Conservation (phyloP, 345 rosid species). For the Eucalyptus erythrocorys region DNA sequence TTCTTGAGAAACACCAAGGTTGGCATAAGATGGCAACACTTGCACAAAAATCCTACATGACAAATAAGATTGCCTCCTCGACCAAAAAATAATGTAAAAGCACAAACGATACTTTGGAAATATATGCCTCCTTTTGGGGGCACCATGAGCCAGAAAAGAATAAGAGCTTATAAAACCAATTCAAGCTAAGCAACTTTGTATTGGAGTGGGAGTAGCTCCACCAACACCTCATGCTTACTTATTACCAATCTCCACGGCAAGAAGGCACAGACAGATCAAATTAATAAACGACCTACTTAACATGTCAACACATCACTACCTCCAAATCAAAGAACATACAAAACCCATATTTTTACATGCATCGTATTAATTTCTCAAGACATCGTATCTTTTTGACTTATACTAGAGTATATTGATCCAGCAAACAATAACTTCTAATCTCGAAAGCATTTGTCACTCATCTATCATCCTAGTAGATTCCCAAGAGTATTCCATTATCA, state of each 20-base stretch:
- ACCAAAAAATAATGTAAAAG: background rate
- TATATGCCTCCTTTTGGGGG: background rate
- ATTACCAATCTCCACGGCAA: background rate
- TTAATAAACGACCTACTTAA: background rate
- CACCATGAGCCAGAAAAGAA: background rate
- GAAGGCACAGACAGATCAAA: background rate
- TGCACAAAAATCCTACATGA: background rate
- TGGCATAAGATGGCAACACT: background rate
- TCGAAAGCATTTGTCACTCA: background rate
- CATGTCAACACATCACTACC: background rate
- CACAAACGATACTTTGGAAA: background rate
- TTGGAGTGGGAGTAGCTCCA: background rate
- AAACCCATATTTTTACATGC: background rate
- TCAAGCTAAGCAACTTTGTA: background rate
- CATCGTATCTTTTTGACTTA: background rate
- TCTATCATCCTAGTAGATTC: background rate
- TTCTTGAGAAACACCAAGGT: background rate
- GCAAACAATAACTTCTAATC: background rate
- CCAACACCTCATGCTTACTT: background rate
- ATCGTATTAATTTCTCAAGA: background rate
- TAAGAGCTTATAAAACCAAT: background rate
- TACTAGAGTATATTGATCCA: background rate
- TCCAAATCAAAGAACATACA: background rate
- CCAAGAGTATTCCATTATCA: background rate
- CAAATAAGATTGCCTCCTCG: background rate